Evolutionary conservation across 2,329 filamentous ascomycete species (phyloP).

Genomic region (Beauveria bassiana): DNA sequence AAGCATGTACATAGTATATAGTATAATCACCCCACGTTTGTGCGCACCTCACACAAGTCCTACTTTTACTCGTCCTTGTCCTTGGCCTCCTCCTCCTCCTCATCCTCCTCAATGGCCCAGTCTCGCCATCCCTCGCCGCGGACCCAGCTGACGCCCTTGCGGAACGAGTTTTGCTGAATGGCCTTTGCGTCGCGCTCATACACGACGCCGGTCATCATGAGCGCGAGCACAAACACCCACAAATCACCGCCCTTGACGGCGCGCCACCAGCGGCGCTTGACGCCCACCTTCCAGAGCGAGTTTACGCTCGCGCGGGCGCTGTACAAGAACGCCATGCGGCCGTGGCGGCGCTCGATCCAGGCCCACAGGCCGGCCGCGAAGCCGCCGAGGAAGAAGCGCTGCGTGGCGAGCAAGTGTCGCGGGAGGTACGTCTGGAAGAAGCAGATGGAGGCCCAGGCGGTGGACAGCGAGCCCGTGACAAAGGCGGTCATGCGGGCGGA

Average conservation of each 20-base stretch:
- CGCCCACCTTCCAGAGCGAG: conserved; percentile 85
- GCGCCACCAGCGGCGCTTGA: conserved; percentile 82
- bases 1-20: not conserved
- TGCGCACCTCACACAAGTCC: no score
- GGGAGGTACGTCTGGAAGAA: conserved; percentile 78
- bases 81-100: conserved; percentile 26
- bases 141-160: conserved; percentile 67
- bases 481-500: conserved; percentile 72
- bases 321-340: conserved; percentile 68
- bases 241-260: conserved; percentile 78
- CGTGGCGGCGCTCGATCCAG: conserved; percentile 59
- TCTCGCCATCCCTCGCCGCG: conserved; percentile 71
- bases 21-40: no score
- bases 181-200: conserved; percentile 65
- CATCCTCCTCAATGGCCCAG: conserved; percentile 48
- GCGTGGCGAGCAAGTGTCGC: conserved; percentile 63
- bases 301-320: conserved; percentile 71
- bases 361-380: conserved; percentile 82
- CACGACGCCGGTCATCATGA: conserved; percentile 70
- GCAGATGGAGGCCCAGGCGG: conserved; percentile 83
- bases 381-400: conserved; percentile 85
- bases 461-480: conserved; percentile 69
- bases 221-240: conserved; percentile 68
- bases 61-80: conserved; percentile 22
- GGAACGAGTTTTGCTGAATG: conserved; percentile 56